phyloP scores from a whole-genome alignment of 2,329 filamentous ascomycete genomes.

The Beauveria medogensis region DNA sequence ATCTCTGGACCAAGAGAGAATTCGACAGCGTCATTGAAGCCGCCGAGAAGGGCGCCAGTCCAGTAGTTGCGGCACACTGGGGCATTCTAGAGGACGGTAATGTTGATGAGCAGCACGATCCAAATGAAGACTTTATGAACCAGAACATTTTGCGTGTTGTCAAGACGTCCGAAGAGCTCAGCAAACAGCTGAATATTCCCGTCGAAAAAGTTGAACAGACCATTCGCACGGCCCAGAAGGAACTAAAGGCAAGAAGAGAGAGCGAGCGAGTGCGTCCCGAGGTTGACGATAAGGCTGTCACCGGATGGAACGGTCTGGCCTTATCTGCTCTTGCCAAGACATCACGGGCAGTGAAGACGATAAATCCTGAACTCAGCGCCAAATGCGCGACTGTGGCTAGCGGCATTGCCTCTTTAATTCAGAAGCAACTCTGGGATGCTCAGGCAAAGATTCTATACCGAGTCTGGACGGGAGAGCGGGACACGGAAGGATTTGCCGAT shows the following conservation, averaged over 20 bases:
- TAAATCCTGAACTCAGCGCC: constrained; percentile 48
- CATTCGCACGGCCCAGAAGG: constrained; percentile 57
- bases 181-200: constrained; percentile 65
- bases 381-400: constrained; percentile 59
- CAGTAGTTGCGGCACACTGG: constrained; percentile 76
- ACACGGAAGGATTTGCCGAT: constrained; percentile 72
- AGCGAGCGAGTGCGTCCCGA: constrained; percentile 67
- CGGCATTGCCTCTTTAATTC: constrained; percentile 65
- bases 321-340: constrained; percentile 75
- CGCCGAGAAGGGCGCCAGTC: constrained; percentile 48
- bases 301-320: constrained; percentile 81
- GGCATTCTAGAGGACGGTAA: constrained; percentile 80
- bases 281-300: constrained; percentile 81
- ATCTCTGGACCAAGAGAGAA: constrained; percentile 87
- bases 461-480: constrained; percentile 59
- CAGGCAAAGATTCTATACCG: constrained; percentile 57
- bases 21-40: constrained; percentile 62
- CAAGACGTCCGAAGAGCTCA: constrained; percentile 59
- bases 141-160: constrained; percentile 79
- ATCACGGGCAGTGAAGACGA: constrained; percentile 55
- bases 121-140: constrained; percentile 88
- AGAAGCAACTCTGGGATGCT: constrained; percentile 62
- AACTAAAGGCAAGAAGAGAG: constrained; percentile 64
- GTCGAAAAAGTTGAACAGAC: constrained; percentile 60
- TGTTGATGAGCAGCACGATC: constrained; percentile 71